Conservation (phyloP, 106 monocot species). For the Dioscorea zingiberensis region DNA sequence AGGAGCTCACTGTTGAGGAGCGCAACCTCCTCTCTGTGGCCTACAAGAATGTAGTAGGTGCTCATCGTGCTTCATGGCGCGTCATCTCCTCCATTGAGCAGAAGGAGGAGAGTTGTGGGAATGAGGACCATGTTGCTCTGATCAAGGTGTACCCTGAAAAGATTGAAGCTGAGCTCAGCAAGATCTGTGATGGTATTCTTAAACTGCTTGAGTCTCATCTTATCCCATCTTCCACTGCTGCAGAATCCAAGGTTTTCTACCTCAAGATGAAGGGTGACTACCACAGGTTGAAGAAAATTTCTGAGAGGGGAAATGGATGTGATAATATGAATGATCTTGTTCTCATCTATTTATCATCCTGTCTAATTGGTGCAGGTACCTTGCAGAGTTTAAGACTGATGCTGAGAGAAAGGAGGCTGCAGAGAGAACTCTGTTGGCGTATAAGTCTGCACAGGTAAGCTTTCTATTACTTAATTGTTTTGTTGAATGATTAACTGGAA, state of each 20-base stretch:
- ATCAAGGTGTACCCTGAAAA: constrained; percentile 44
- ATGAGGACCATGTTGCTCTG: constrained; percentile 31
- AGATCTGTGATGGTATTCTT: constrained; percentile 42
- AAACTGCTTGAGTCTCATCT: constrained; percentile 45
- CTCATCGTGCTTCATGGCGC: constrained; percentile 42
- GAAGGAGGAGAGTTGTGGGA: constrained; percentile 43
- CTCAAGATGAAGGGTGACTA: constrained; percentile 58
- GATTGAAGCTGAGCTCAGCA: constrained; percentile 38
- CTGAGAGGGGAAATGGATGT: background rate
- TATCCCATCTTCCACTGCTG: constrained; percentile 24
- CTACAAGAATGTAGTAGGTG: constrained; percentile 41
- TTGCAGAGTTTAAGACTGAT: constrained; percentile 23
- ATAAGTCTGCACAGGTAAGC: constrained; percentile 37
- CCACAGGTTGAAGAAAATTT: constrained; percentile 24
- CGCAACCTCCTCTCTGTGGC: constrained; percentile 45
- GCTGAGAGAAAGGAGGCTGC: constrained; percentile 31
- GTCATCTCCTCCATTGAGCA: constrained; percentile 47
- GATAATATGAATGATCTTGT: no score
- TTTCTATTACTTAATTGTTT: no score
- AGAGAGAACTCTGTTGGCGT: constrained; percentile 30
- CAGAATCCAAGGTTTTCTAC: constrained; percentile 46
- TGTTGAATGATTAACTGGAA: background rate
- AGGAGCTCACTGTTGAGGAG: constrained; percentile 48
- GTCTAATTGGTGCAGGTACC: constrained; percentile 9
- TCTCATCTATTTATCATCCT: no score